Evolutionary conservation across 164 flowering plant genomes (phyloP).

Genomic region (Sextonia rubra): DNA sequence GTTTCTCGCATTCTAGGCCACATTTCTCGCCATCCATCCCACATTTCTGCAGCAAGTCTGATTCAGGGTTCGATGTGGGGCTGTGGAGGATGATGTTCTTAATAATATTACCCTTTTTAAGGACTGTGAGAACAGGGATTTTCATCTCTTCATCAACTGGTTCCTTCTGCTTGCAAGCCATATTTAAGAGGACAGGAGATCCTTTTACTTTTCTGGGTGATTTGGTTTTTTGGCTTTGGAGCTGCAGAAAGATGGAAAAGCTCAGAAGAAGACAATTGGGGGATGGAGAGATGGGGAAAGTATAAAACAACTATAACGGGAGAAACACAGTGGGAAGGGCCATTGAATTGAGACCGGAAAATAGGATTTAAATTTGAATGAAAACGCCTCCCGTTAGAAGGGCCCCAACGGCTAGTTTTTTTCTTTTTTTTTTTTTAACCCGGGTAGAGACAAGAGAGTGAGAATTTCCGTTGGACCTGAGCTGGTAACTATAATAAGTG

Average conservation of each 20-base stretch:
- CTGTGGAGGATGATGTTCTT: conserved; percentile 76
- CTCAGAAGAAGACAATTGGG: not conserved
- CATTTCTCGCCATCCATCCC: conserved; percentile 1
- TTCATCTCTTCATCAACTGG: conserved; percentile 23
- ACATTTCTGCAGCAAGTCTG: conserved; percentile 1
- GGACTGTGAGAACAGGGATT: conserved; percentile 79
- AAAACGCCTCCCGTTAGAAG: not conserved
- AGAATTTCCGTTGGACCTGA: too few relatives aligned
- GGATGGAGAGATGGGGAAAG: not conserved
- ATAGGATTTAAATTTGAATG: not conserved
- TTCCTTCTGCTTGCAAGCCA: not conserved
- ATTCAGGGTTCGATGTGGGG: conserved; percentile 22
- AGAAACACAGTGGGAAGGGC: not conserved
- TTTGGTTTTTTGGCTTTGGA: not conserved
- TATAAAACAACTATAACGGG: not conserved
- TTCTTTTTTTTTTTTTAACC: not conserved
- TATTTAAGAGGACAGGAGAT: not conserved
- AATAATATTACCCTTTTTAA: conserved; percentile 67
- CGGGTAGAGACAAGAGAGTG: too few relatives aligned
- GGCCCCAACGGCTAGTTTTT: conserved; percentile 4
- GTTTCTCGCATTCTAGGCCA: conserved; percentile 29
- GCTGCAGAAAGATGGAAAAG: not conserved
- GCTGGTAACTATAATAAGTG: too few relatives aligned
- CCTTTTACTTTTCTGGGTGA: not conserved
- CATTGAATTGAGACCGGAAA: not conserved